These are phyloP conservation scores for Pleurotus ostreatus DNA, from an alignment of 768 basidiomycete species.

Conservation along the genomic window DNA sequence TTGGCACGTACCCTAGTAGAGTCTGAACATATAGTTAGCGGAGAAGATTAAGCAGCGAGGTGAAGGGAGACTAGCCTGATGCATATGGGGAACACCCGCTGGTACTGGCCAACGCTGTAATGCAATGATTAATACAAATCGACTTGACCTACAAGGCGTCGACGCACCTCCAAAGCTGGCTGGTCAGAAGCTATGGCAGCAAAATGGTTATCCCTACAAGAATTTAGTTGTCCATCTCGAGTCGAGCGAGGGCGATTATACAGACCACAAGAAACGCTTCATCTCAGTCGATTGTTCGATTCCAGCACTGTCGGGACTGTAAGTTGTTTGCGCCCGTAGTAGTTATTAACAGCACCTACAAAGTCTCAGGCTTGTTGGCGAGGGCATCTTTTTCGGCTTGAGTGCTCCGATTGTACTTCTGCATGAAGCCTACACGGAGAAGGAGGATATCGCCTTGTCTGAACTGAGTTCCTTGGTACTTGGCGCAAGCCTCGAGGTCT, in stretches of 20 bases:
- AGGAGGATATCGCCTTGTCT: conserved; percentile 58
- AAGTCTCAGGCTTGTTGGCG: conserved; percentile 39
- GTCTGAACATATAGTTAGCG: conserved; percentile 34
- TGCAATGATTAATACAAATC: conserved; percentile 8
- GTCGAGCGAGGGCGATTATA: conserved; percentile 1
- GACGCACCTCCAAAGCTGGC: conserved; percentile 55
- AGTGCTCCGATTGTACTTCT: conserved; percentile 42
- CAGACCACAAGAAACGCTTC: conserved; percentile 70
- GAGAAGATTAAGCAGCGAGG: conserved; percentile 1
- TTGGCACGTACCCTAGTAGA: conserved; percentile 46
- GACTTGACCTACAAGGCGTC: neutral
- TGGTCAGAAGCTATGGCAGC: conserved; percentile 67
- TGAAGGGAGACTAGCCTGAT: conserved; percentile 43
- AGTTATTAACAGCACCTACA: conserved; percentile 33
- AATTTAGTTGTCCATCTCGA: neutral
- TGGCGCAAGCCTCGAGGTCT: conserved; percentile 56
- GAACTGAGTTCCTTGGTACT: conserved; percentile 54
- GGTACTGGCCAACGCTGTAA: conserved; percentile 53
- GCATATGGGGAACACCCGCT: conserved; percentile 39
- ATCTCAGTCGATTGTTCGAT: conserved; percentile 67
- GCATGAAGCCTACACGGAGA: conserved; percentile 58
- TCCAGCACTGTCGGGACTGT: conserved; percentile 43
- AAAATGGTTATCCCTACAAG: conserved; percentile 66
- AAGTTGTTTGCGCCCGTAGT: too few relatives aligned
- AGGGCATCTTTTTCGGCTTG: conserved; percentile 44